A percentile compares a stretch with the other conserved stretches of the same genome.
Conservation (phyloP, 495 filamentous ascomycete genomes). For the Geopyxis carbonaria region DNA sequence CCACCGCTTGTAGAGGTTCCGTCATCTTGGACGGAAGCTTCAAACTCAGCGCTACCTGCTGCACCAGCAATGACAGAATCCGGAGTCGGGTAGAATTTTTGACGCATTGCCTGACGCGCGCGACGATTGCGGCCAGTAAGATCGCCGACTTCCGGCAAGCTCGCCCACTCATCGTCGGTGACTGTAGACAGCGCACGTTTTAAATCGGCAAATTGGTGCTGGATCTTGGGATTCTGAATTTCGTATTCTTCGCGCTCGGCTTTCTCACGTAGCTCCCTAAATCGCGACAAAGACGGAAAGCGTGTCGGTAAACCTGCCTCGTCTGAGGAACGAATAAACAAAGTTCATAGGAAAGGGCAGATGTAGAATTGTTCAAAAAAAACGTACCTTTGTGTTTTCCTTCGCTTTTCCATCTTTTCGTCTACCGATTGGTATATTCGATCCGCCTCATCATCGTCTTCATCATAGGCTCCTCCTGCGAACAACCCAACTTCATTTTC, state of each 20-base stretch:
- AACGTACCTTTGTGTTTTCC: constrained; percentile 81
- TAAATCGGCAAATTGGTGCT: constrained; percentile 92
- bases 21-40: constrained; percentile 69
- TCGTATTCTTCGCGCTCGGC: constrained; percentile 90
- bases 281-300: constrained; percentile 27
- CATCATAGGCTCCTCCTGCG: constrained; percentile 80
- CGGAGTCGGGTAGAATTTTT: constrained; percentile 89
- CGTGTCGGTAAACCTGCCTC: constrained; percentile 73
- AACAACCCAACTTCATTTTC: constrained; percentile 95
- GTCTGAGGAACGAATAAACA: constrained; percentile 40
- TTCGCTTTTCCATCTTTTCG: constrained; percentile 82
- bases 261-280: constrained; percentile 85
- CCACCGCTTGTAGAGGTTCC: constrained; percentile 34
- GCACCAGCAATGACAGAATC: constrained; percentile 90
- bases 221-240: constrained; percentile 91
- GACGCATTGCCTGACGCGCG: constrained; percentile 59
- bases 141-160: constrained; percentile 86
- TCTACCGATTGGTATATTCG: constrained; percentile 88
- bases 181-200: constrained; percentile 78
- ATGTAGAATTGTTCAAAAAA: no score
- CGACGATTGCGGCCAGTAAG: constrained; percentile 84
- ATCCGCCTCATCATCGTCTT: constrained; percentile 94
- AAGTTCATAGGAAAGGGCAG: constrained; percentile 16
- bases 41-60: constrained; percentile 59
- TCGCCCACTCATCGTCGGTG: constrained; percentile 93